These are phyloP conservation scores for Aspergillus steynii DNA, from an alignment of 495 filamentous ascomycete genomes.

Conservation along the genomic window DNA sequence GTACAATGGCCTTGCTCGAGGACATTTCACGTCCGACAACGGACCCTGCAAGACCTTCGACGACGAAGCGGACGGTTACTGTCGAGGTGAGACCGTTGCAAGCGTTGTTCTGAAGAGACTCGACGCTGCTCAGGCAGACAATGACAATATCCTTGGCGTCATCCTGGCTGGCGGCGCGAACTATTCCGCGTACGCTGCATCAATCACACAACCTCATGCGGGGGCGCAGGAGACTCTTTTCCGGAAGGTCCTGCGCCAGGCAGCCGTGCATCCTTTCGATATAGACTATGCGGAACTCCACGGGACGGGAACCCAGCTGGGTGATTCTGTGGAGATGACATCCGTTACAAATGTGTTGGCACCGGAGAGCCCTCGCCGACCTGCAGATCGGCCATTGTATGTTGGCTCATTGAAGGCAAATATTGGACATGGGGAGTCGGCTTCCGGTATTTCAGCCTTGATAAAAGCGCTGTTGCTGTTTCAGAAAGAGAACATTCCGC, in stretches of 20 bases:
- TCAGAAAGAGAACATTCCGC: constrained; percentile 77
- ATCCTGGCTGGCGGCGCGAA: constrained; percentile 70
- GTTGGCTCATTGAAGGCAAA: constrained; percentile 88
- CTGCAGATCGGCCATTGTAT: constrained; percentile 60
- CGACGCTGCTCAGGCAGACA: constrained; percentile 71
- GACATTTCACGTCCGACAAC: constrained; percentile 77
- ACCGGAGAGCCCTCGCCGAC: constrained; percentile 62
- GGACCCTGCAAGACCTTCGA: constrained; percentile 83
- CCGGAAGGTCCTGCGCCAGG: constrained; percentile 64
- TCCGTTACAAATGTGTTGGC: constrained; percentile 82
- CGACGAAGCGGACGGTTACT: constrained; percentile 75
- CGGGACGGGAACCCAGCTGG: constrained; percentile 81
- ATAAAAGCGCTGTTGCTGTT: constrained; percentile 89
- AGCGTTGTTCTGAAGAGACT: constrained; percentile 73
- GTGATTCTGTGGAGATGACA: constrained; percentile 77
- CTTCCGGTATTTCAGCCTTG: constrained; percentile 78
- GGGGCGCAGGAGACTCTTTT: constrained; percentile 73
- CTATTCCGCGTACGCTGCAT: constrained; percentile 73
- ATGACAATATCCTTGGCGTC: constrained; percentile 71
- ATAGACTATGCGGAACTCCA: constrained; percentile 87
- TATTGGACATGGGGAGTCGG: constrained; percentile 86
- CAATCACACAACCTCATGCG: constrained; percentile 77
- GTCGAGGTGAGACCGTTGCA: constrained; percentile 70
- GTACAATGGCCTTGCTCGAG: constrained; percentile 78
- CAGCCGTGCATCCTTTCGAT: constrained; percentile 70